Evolutionary conservation across 2,329 filamentous ascomycete species (phyloP), one percentile per base, ranked within the genome.

Genomic region (Sclerotinia trifoliorum): DNA sequence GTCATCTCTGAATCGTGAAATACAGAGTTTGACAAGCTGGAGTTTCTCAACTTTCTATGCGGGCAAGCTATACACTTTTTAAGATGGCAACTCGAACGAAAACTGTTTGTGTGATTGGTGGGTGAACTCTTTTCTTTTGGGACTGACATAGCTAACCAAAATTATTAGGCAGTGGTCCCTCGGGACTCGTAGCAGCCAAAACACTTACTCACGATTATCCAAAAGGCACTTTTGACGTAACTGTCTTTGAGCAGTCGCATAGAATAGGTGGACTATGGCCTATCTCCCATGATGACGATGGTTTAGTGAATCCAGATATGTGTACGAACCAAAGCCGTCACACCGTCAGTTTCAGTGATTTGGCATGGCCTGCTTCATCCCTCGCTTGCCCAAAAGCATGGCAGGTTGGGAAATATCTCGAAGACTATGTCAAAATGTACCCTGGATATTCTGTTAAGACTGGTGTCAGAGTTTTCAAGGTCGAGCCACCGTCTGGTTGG

Each of bases 261-360:
- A 83, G 85, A 51, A 83, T 94, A 21, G 92, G 92, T 15, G 92
- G 92, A 0, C 84, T 95, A n/a, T 96, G 92, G 92, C 89, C 90
- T 4, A 21, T 6, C 21, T 63, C 79, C 17, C 82, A 81, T 65
- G 72, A 79, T 2, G 86, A 88, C 66, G 72, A 70, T n/a, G 79
- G 73, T 1, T 79, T 86, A 51, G 79, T 90, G 21, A 86, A 90
- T 70, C 90, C 89, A 11, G 83, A 90, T 65, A 90, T 91, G 83
- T 82, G 86, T 21, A 86, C 86, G 5, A 96, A 96, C 77, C 86
- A 94, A 74, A 93, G 90, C 79, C 85, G 85, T 57, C 92, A 93
- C 78, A 92, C 91, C 0, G 87, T 95, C 71, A 84, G 86, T 73
- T 89, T 89, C 74, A 88, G 86, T 71, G 92, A 94, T 76, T 78